Evolutionary conservation across 179 eudicot genomes (phyloP).

Genomic region (Actinidia chinensis): DNA sequence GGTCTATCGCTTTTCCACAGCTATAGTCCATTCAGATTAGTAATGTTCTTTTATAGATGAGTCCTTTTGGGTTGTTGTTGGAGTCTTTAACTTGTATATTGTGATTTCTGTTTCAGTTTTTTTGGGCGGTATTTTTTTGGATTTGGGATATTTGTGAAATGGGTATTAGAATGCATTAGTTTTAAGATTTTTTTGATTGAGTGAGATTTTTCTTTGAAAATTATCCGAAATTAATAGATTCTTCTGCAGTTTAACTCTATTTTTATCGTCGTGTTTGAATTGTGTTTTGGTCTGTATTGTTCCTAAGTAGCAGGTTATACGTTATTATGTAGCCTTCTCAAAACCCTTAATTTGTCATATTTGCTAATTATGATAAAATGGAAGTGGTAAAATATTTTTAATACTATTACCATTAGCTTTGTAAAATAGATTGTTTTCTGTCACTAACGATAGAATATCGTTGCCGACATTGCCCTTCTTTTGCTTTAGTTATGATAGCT

Average conservation of each 20-base stretch:
- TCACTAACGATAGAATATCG: too few species aligned
- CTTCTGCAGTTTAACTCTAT: neutral
- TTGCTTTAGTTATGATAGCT: neutral
- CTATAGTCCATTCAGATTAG: too few species aligned
- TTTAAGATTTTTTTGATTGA: neutral
- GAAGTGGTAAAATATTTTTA: neutral
- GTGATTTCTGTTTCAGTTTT: too few species aligned
- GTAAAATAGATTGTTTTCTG: conserved; percentile 1
- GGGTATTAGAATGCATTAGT: neutral
- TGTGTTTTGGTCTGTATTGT: neutral
- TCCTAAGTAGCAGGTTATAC: neutral
- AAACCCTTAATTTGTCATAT: neutral
- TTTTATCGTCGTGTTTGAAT: neutral
- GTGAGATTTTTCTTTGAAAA: neutral
- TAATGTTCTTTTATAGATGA: too few species aligned
- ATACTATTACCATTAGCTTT: too few species aligned
- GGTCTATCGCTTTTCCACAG: too few species aligned
- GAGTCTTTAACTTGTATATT: too few species aligned
- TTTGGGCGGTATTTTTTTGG: too few species aligned
- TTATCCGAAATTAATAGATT: neutral
- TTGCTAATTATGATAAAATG: neutral
- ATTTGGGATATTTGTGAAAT: neutral
- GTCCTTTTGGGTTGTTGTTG: too few species aligned
- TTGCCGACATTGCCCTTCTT: too few species aligned
- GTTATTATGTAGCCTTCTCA: neutral